A percentile compares a stretch with the other conserved stretches of the same genome.
phyloP scores from a whole-genome alignment of 2,329 filamentous ascomycete genomes.

The Scolecobasidium constrictum region DNA sequence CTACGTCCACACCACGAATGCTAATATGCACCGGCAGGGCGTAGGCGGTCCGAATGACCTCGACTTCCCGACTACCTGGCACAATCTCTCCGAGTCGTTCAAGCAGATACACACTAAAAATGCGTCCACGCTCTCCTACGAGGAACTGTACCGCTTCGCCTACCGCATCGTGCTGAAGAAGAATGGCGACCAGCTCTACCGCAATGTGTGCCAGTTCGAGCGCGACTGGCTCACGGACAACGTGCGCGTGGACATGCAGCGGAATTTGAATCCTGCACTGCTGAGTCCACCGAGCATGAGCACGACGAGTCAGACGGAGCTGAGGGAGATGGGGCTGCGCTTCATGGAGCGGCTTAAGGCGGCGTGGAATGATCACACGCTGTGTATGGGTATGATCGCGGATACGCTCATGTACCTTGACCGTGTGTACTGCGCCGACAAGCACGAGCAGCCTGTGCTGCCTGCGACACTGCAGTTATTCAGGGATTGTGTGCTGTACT shows the following conservation, averaged over 20 bases:
- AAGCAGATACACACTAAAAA: constrained; percentile 86
- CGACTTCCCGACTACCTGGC: constrained; percentile 84
- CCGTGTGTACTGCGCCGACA: constrained; percentile 66
- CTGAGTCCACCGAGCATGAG: constrained; percentile 51
- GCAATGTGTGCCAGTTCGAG: constrained; percentile 70
- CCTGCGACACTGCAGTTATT: constrained; percentile 78
- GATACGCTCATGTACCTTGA: constrained; percentile 98
- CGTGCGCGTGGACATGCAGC: constrained; percentile 59
- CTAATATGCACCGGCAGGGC: no score
- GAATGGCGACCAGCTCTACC: constrained; percentile 72
- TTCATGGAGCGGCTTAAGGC: constrained; percentile 68
- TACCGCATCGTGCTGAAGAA: constrained; percentile 92
- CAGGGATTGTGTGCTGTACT: constrained; percentile 70
- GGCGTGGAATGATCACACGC: constrained; percentile 81
- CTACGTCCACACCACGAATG: no score
- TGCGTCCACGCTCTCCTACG: constrained; percentile 81
- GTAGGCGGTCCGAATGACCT: constrained; percentile 42
- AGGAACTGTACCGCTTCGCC: constrained; percentile 84
- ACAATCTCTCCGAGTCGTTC: constrained; percentile 63
- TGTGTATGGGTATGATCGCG: constrained; percentile 91
- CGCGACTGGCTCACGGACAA: constrained; percentile 65
- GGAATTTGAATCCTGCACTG: constrained; percentile 31
- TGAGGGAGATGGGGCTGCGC: constrained; percentile 67
- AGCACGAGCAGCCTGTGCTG: constrained; percentile 67
- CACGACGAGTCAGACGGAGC: constrained; percentile 60